Percentiles rank a stretch among this genome's conserved stretches.
These are phyloP conservation scores for Backusella australiensis DNA, from an alignment of 192 early-diverging fungal species.

Conservation along the genomic window DNA sequence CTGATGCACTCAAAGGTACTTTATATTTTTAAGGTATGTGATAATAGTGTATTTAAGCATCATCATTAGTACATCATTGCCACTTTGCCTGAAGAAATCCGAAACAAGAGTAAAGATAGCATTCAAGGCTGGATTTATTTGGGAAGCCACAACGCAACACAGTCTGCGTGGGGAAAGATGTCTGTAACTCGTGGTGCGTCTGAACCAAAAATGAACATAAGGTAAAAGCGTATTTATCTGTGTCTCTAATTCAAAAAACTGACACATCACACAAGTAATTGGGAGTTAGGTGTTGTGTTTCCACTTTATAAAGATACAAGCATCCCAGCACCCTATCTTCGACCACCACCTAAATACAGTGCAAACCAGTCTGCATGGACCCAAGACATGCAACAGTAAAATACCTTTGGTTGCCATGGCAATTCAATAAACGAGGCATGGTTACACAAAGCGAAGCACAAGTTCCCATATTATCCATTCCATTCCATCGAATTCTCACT, in stretches of 20 bases:
- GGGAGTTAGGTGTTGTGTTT: constrained; percentile 39
- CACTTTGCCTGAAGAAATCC: constrained; percentile 1
- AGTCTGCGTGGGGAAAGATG: constrained; percentile 32
- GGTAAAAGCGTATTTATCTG: constrained; percentile 11
- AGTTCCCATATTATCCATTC: neutral
- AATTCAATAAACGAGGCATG: neutral
- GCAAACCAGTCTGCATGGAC: constrained; percentile 27
- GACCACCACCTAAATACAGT: constrained; percentile 27
- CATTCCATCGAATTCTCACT: too few relatives aligned
- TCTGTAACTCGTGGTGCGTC: constrained; percentile 8
- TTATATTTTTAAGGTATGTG: neutral
- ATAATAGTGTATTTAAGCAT: neutral
- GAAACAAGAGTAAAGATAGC: neutral
- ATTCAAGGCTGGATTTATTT: constrained; percentile 32
- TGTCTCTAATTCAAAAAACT: neutral
- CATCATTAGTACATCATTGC: constrained; percentile 34
- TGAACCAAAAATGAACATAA: constrained; percentile 30
- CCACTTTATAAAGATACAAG: constrained; percentile 21
- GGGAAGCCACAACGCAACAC: constrained; percentile 36
- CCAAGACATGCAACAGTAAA: constrained; percentile 13
- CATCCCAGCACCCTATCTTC: constrained; percentile 24
- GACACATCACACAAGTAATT: constrained; percentile 25
- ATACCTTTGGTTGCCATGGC: neutral
- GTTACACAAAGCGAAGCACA: neutral
- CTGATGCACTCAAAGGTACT: constrained; percentile 41